Evolutionary conservation across 2,329 filamentous ascomycete species (phyloP), one percentile per base, ranked within the genome.

Genomic region (Fusarium lyarnte): DNA sequence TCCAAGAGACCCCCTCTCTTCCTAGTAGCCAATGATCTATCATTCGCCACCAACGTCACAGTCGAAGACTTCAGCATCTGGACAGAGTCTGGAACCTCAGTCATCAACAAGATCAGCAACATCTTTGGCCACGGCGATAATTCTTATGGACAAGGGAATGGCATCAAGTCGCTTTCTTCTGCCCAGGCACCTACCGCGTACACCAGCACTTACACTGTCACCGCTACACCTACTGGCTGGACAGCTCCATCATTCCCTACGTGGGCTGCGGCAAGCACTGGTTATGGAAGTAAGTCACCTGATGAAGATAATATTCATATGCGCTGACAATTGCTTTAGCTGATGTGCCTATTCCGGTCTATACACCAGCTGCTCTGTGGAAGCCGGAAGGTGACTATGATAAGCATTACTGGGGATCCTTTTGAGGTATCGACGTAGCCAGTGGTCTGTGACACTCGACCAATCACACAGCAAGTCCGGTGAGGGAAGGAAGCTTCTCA

Each of bases 211-310:
- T 57, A 57, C 12, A 57, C 53, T 8, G 10, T 57, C 8, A 46
- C 53, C 1, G 53, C 53, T 27, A n/a, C 31, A 12, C 39, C 53
- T 2, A 46, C 53, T 27, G 23, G 53, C 8, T 57, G 53, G 53
- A 25, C 5, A 6, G 19, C 17, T 21, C 53, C 29, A 27, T 27
- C 39, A 2, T 31, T 57, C 1, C 53, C 53, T 17, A 57, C 53
- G 1, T 57, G 53, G 53, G 53, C 53, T 35, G 53, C 39, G 12
- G 39, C 39, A 27, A 57, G 53, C 19, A 57, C 53, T 19, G 53
- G 39, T 10, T 57, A 57, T 35, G 53, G 53, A n/a, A 57, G 53
- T 57, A 7, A 57, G 53, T 46, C 0, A 46, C 2, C 13, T 2
- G 5, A 17, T 35, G 17, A 13, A 8, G 2, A 14, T 21, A 14